A percentile compares a stretch with the other conserved stretches of the same genome.
phyloP scores from a whole-genome alignment of 768 basidiomycete species.

The Boletus barrowsii region DNA sequence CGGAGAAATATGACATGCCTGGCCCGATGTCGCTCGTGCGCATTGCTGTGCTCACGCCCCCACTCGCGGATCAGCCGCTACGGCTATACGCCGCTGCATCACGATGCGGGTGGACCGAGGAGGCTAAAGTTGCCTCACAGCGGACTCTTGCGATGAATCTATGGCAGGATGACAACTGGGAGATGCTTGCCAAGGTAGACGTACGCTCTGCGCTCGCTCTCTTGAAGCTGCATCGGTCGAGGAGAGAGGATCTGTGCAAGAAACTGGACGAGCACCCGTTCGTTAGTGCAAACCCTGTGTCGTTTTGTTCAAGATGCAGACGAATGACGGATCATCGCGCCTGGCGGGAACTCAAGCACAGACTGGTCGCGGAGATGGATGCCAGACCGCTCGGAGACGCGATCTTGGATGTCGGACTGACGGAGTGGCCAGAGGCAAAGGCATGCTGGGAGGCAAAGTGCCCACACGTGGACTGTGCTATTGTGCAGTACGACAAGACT shows the following conservation, averaged over 20 bases:
- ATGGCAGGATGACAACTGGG: constrained; percentile 43
- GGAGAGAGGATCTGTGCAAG: constrained; percentile 47
- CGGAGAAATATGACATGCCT: constrained; percentile 71
- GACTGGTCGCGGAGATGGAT: constrained; percentile 57
- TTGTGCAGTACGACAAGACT: constrained; percentile 53
- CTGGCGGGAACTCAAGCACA: constrained; percentile 64
- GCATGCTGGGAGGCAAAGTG: constrained; percentile 62
- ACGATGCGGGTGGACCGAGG: constrained; percentile 57
- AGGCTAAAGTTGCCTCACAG: constrained; percentile 51
- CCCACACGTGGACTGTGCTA: constrained; percentile 40
- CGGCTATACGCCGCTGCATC: constrained; percentile 54
- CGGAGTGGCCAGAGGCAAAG: constrained; percentile 55
- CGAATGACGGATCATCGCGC: constrained; percentile 51
- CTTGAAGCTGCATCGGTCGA: constrained; percentile 49
- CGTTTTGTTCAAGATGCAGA: constrained; percentile 48
- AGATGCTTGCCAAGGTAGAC: constrained; percentile 45
- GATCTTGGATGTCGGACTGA: constrained; percentile 45
- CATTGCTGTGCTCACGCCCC: constrained; percentile 51
- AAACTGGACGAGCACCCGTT: constrained; percentile 58
- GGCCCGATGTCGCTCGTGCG: constrained; percentile 61
- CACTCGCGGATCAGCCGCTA: constrained; percentile 48
- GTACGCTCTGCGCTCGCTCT: constrained; percentile 53
- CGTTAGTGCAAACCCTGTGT: constrained; percentile 42
- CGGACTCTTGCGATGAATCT: constrained; percentile 55
- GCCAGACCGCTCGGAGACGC: constrained; percentile 57